These are phyloP conservation scores for Trichophyton schoenleinii DNA, from an alignment of 2,329 filamentous ascomycete genomes.

Conservation along the genomic window DNA sequence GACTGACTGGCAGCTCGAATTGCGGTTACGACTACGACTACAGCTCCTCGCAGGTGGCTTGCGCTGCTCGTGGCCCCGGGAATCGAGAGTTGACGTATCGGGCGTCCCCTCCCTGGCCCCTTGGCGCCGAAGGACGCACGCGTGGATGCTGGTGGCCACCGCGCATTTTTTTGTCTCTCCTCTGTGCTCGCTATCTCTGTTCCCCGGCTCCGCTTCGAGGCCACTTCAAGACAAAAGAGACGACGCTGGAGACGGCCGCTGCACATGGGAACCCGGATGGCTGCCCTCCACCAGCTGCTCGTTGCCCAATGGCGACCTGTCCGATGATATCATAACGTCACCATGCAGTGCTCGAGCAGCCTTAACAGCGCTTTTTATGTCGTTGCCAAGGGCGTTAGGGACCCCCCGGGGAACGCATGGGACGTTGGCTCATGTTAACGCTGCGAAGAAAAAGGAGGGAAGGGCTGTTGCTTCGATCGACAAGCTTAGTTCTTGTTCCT, in stretches of 20 bases:
- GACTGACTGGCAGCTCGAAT: no score
- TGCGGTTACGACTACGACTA: no score
- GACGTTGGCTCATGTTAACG: background rate
- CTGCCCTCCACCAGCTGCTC: background rate
- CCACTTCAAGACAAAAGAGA: no score
- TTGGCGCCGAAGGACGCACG: background rate
- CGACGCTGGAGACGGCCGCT: background rate
- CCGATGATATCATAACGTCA: slow-evolving; percentile 3
- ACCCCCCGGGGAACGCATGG: background rate
- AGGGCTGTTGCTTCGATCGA: background rate
- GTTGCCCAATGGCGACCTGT: background rate
- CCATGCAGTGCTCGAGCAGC: background rate
- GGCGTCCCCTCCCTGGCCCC: background rate
- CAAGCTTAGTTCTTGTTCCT: background rate
- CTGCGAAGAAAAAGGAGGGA: background rate
- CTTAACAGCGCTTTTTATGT: background rate
- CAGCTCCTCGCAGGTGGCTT: no score
- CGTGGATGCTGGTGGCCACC: background rate
- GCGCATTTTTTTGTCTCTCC: background rate
- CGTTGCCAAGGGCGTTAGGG: background rate
- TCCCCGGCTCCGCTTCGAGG: background rate
- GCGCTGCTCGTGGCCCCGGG: no score
- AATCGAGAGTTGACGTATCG: no score
- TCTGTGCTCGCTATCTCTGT: background rate
- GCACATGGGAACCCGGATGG: background rate